phyloP scores from a whole-genome alignment of 257 asterid species.

The Scutellaria minor region DNA sequence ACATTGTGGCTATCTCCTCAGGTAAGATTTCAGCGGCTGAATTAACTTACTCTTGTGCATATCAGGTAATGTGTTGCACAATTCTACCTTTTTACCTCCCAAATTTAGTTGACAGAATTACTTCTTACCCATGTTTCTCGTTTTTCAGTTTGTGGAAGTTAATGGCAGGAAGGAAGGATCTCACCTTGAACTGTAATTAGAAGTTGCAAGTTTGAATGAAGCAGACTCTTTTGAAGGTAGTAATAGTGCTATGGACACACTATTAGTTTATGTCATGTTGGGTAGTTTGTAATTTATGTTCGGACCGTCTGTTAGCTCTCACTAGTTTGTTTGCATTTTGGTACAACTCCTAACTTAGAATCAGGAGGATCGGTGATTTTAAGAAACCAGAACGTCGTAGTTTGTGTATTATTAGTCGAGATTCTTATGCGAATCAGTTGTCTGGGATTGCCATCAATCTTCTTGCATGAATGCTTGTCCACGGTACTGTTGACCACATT shows the following conservation, averaged over 20 bases:
- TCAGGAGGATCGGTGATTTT: constrained; percentile 19
- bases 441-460: not conserved
- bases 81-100: no score
- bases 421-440: not conserved
- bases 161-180: constrained; percentile 31
- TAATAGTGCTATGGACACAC: constrained; percentile 10
- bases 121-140: constrained; percentile 14
- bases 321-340: constrained; percentile 19
- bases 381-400: not conserved
- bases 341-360: not conserved
- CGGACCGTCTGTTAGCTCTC: constrained; percentile 15
- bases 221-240: constrained; percentile 28
- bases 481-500: no score
- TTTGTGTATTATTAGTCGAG: constrained; percentile 17
- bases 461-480: not conserved
- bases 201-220: constrained; percentile 27
- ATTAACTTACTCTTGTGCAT: not conserved
- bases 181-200: constrained; percentile 6
- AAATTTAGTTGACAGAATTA: not conserved
- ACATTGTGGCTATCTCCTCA: not conserved
- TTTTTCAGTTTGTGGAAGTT: constrained; percentile 30
- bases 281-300: constrained; percentile 27
- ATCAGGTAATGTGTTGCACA: not conserved
- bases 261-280: constrained; percentile 3
- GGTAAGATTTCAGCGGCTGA: constrained; percentile 5